Conservation (phyloP, 208 protist genomes). For the Wallacemonas rigidus region DNA sequence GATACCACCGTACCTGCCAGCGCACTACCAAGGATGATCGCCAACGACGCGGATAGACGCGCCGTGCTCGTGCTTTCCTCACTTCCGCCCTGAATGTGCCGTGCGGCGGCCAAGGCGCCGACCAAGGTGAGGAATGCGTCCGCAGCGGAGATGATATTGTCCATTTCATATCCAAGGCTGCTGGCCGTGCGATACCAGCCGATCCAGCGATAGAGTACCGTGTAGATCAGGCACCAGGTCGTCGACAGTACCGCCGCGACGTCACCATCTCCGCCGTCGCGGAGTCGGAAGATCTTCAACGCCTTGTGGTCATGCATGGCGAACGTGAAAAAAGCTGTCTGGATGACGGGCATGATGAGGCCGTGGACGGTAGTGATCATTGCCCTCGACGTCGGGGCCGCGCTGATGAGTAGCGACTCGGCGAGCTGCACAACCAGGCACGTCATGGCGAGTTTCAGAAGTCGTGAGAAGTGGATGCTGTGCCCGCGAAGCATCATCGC, state of each 20-base stretch:
- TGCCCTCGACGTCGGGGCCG: slow-evolving; percentile 22
- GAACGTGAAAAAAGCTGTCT: slow-evolving; percentile 52
- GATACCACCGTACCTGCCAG: neutral
- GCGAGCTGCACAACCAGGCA: slow-evolving; percentile 51
- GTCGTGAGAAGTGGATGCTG: slow-evolving; percentile 42
- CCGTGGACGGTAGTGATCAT: slow-evolving; percentile 27
- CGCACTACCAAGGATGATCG: neutral
- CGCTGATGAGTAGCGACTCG: slow-evolving; percentile 48
- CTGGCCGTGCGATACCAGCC: slow-evolving; percentile 70
- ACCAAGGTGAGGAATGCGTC: slow-evolving; percentile 58
- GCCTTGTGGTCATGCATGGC: slow-evolving; percentile 60
- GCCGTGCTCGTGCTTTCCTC: neutral
- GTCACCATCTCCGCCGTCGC: slow-evolving; percentile 39
- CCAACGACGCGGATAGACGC: neutral
- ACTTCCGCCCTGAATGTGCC: slow-evolving; percentile 33
- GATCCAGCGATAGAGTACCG: slow-evolving; percentile 72
- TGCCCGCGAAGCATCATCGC: slow-evolving; percentile 64
- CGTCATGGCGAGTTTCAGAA: slow-evolving; percentile 40
- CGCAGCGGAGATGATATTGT: slow-evolving; percentile 41
- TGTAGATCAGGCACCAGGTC: slow-evolving; percentile 56
- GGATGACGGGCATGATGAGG: slow-evolving; percentile 47
- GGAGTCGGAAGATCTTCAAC: slow-evolving; percentile 43
- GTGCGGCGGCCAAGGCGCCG: slow-evolving; percentile 43
- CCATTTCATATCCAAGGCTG: slow-evolving; percentile 54
- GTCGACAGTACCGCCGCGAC: slow-evolving; percentile 49